These are phyloP conservation scores for Pseudocercospora ulei DNA, from an alignment of 2,329 filamentous ascomycete genomes.

Conservation along the genomic window DNA sequence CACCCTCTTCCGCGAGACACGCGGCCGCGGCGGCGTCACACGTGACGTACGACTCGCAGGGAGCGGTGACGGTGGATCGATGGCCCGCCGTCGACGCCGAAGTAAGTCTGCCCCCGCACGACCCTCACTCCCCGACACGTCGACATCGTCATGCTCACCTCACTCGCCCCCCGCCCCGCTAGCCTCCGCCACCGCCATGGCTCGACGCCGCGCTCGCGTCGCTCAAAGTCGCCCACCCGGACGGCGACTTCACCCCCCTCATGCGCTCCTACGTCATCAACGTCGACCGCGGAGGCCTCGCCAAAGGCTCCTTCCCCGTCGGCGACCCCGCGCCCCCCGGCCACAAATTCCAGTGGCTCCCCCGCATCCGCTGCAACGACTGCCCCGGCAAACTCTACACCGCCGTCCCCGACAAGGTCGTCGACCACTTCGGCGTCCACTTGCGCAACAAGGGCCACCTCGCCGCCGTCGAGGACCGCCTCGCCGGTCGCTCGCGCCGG, in stretches of 20 bases:
- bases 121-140: too few species aligned
- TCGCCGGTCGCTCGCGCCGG: neutral
- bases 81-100: conserved; percentile 51
- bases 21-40: conserved; percentile 11
- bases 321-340: conserved; percentile 51
- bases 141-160: too few species aligned
- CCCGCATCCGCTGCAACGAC: conserved; percentile 81
- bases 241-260: conserved; percentile 74
- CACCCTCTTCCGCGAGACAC: conserved; percentile 19
- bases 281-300: conserved; percentile 55
- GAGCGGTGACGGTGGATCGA: conserved; percentile 56
- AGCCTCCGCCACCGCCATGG: conserved; percentile 85
- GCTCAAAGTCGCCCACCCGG: conserved; percentile 60
- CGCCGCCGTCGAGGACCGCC: conserved; percentile 23
- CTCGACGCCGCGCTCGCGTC: conserved; percentile 62
- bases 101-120: conserved; percentile 45
- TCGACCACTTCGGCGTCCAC: conserved; percentile 87
- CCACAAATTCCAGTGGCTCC: conserved; percentile 71
- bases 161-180: conserved; percentile 13
- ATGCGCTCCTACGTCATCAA: conserved; percentile 84
- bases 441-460: conserved; percentile 69
- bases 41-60: conserved; percentile 36
- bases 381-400: conserved; percentile 93
- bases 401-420: conserved; percentile 71
- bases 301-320: conserved; percentile 37